Conservation (phyloP, 2,329 filamentous ascomycete species). For the Sarocladiaceae sp. region DNA sequence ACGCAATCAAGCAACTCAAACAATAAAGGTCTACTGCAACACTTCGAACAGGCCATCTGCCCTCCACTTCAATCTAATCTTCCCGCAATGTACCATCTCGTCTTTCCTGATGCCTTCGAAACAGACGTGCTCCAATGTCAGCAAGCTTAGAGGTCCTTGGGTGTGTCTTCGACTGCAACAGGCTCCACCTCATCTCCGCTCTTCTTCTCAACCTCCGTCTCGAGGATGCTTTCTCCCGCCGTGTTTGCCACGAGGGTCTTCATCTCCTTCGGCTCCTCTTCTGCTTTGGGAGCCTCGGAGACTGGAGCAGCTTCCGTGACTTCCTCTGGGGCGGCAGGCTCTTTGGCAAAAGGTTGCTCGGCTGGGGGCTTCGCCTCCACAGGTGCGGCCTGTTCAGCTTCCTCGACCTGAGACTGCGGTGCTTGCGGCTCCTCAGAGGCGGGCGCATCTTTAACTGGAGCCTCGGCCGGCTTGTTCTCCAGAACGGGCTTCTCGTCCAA, state of each 20-base stretch:
- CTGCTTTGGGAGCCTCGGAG: constrained; percentile 8
- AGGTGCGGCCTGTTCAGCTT: not conserved
- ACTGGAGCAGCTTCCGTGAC: not conserved
- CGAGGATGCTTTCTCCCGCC: constrained; percentile 37
- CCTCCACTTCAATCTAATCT: not conserved
- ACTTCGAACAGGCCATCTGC: not conserved
- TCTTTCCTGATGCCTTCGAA: not conserved
- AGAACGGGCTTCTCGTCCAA: constrained; percentile 13
- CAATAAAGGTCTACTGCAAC: not conserved
- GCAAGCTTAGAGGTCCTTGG: constrained; percentile 19
- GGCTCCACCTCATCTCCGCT: constrained; percentile 27
- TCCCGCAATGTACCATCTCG: not conserved
- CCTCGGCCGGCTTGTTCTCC: not conserved
- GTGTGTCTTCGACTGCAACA: constrained; percentile 27
- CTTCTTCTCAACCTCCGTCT: constrained; percentile 29
- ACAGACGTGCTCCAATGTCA: not conserved
- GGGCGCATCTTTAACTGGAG: not conserved
- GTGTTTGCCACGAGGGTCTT: constrained; percentile 35
- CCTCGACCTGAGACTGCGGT: not conserved
- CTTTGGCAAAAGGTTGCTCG: constrained; percentile 1
- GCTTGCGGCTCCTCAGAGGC: constrained; percentile 2
- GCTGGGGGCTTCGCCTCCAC: constrained; percentile 2
- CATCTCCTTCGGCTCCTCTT: constrained; percentile 14
- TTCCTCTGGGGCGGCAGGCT: not conserved
- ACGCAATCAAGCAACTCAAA: too few species aligned